Evolutionary conservation across 2,329 filamentous ascomycete genomes (phyloP).

Genomic region (Ambrosiella cleistominuta): DNA sequence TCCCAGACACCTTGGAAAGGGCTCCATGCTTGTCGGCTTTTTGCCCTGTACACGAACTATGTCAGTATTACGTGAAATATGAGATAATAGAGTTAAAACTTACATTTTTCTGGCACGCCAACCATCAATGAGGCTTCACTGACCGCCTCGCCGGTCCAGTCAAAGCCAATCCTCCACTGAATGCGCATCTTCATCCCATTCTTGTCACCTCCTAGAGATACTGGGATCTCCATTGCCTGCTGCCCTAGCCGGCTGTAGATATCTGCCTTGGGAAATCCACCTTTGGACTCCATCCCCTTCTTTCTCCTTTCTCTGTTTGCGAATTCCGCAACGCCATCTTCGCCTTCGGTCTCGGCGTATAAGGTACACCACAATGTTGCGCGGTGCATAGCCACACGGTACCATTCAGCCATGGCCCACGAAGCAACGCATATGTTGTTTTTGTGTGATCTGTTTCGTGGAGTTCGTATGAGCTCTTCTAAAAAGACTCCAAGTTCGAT

Average conservation of each 20-base stretch:
- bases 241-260: neutral
- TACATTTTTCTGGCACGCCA: constrained; percentile 45
- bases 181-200: constrained; percentile 21
- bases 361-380: constrained; percentile 46
- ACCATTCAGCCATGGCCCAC: constrained; percentile 55
- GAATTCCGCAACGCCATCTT: neutral
- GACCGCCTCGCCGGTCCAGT: constrained; percentile 56
- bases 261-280: constrained; percentile 2
- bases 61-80: neutral
- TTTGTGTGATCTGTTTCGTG: constrained; percentile 26
- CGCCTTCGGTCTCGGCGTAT: constrained; percentile 27
- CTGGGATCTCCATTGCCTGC: constrained; percentile 18
- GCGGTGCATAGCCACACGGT: constrained; percentile 39
- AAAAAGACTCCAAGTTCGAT: constrained; percentile 31
- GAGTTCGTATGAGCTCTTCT: neutral
- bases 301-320: constrained; percentile 20
- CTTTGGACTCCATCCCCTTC: constrained; percentile 13
- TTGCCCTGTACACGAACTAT: constrained; percentile 31
- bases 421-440: constrained; percentile 41
- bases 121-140: constrained; percentile 37
- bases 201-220: constrained; percentile 19
- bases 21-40: constrained; percentile 37
- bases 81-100: constrained; percentile 22
- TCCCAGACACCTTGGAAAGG: constrained; percentile 37
- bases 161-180: constrained; percentile 47